phyloP scores from a whole-genome alignment of 495 filamentous ascomycete species.

The Viridothelium virens region DNA sequence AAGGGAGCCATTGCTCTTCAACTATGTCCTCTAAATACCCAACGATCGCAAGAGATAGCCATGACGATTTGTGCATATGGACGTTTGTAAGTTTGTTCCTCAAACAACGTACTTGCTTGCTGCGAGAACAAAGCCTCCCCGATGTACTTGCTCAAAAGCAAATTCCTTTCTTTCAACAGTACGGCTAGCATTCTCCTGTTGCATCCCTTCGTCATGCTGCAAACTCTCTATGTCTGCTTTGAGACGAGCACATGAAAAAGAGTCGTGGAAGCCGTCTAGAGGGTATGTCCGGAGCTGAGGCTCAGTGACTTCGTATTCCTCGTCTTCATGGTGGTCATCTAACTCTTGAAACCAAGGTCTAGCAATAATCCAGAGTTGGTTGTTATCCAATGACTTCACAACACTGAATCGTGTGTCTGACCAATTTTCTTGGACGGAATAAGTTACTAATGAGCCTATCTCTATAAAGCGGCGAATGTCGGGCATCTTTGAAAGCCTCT shows the following conservation, averaged over 20 bases:
- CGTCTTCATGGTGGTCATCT: not conserved
- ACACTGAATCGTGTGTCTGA: not conserved
- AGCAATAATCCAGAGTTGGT: constrained; percentile 6
- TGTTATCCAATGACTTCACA: constrained; percentile 2
- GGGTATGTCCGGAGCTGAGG: not conserved
- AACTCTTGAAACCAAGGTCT: not conserved
- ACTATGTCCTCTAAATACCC: not conserved
- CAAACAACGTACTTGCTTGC: not conserved
- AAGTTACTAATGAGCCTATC: not conserved
- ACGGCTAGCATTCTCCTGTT: not conserved
- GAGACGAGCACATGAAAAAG: constrained; percentile 1
- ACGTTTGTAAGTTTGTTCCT: not conserved
- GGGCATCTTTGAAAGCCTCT: not conserved
- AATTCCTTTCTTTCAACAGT: not conserved
- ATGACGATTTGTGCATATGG: not conserved
- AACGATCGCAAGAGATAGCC: not conserved
- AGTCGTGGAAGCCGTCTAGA: not conserved
- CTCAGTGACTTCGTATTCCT: not conserved
- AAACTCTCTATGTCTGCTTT: not conserved
- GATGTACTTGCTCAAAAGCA: not conserved
- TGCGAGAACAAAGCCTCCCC: not conserved
- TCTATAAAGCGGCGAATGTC: not conserved
- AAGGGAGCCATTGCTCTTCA: not conserved
- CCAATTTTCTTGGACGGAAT: not conserved
- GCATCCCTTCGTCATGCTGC: not conserved